These are phyloP conservation scores for Calonectria pauciramosa DNA, from an alignment of 2,329 filamentous ascomycete species.

Conservation along the genomic window DNA sequence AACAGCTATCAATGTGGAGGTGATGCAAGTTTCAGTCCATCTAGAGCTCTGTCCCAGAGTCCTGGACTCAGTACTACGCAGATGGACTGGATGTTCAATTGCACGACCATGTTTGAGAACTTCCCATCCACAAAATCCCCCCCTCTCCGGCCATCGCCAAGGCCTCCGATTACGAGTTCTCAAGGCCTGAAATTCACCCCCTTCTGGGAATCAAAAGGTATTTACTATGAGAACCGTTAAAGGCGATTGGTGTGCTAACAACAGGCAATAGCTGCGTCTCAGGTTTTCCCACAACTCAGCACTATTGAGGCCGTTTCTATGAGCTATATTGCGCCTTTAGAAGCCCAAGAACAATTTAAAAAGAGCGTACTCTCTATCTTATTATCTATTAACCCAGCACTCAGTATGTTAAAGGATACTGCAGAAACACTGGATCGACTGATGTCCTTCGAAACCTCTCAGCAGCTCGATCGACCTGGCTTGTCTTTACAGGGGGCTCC, in stretches of 20 bases:
- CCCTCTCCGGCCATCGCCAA: no score
- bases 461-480: not conserved
- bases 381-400: not conserved
- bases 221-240: not conserved
- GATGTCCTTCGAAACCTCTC: not conserved
- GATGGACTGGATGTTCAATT: not conserved
- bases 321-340: not conserved
- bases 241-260: not conserved
- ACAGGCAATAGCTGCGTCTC: not conserved
- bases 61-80: accelerated
- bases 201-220: not conserved
- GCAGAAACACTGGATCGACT: not conserved
- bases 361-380: not conserved
- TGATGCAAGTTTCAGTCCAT: not conserved
- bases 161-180: accelerated
- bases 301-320: not conserved
- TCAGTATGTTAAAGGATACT: not conserved
- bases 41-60: not conserved
- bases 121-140: no score
- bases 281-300: not conserved
- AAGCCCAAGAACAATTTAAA: not conserved
- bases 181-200: not conserved
- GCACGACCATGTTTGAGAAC: not conserved
- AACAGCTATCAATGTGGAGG: not conserved
- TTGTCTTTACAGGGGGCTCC: not conserved